phyloP scores from a whole-genome alignment of 164 flowering plant genomes.

The Nymphaea thermarum region DNA sequence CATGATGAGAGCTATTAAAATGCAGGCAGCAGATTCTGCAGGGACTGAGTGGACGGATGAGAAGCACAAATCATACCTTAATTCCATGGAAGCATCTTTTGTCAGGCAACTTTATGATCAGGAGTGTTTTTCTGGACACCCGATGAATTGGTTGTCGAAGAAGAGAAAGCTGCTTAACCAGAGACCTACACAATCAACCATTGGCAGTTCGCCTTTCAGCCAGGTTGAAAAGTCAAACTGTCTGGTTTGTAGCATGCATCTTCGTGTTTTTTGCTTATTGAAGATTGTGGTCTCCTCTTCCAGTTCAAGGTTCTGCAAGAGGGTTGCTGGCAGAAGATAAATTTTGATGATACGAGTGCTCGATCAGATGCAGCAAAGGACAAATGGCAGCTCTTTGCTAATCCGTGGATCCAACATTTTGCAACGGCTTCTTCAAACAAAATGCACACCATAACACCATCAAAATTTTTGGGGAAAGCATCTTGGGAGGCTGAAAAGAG shows the following conservation, averaged over 20 bases:
- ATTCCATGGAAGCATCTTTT: slow-evolving; percentile 77
- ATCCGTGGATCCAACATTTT: slow-evolving; percentile 55
- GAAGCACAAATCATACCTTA: slow-evolving; percentile 74
- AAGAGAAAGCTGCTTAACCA: slow-evolving; percentile 11
- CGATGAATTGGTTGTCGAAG: slow-evolving; percentile 14
- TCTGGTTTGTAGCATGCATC: slow-evolving; percentile 1
- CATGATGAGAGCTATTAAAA: neutral
- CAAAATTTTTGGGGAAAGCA: neutral
- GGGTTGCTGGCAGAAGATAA: slow-evolving; percentile 46
- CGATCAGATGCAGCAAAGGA: slow-evolving; percentile 10
- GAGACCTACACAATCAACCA: slow-evolving; percentile 9
- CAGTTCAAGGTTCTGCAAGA: slow-evolving; percentile 41
- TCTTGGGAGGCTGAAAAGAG: slow-evolving; percentile 9
- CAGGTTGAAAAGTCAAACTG: slow-evolving; percentile 31
- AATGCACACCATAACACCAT: slow-evolving; percentile 7
- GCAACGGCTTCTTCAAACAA: slow-evolving; percentile 12
- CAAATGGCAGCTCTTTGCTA: slow-evolving; percentile 10
- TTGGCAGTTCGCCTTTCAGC: slow-evolving; percentile 16
- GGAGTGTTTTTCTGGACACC: slow-evolving; percentile 23
- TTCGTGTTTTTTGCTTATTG: neutral
- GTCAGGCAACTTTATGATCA: slow-evolving; percentile 35
- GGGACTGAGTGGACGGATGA: slow-evolving; percentile 76
- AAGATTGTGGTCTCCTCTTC: slow-evolving; percentile 2
- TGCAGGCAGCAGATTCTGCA: slow-evolving; percentile 13
- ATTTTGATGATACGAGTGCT: slow-evolving; percentile 25